Evolutionary conservation across 192 early-diverging fungal species (phyloP).

Genomic region (Piromyces sp.): DNA sequence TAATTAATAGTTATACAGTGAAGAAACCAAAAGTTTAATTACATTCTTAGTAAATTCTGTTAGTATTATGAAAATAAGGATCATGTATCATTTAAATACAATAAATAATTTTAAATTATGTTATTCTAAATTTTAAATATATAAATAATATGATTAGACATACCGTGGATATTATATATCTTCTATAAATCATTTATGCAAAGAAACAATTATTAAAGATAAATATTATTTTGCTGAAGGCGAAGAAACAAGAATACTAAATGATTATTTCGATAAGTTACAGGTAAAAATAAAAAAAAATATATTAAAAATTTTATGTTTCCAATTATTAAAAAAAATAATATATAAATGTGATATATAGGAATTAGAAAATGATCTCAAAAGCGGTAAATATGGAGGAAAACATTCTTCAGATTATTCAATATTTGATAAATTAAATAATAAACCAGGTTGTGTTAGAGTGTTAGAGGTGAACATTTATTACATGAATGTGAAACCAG

Average conservation of each 20-base stretch:
- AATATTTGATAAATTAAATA: neutral
- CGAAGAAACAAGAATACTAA: neutral
- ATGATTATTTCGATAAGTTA: neutral
- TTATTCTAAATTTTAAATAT: no score
- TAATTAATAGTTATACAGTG: no score
- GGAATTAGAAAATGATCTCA: neutral
- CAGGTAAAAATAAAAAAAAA: no score
- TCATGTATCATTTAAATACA: no score
- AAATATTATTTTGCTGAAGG: neutral
- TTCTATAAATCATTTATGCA: neutral
- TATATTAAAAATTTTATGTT: no score
- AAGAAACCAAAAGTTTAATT: neutral
- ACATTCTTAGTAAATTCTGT: no score
- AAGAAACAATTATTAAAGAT: neutral
- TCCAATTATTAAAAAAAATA: no score
- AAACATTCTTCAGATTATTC: neutral
- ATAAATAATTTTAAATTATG: no score
- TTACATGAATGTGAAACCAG: neutral
- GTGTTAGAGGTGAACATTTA: neutral
- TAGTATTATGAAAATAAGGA: no score
- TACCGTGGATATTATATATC: neutral
- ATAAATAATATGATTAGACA: no score
- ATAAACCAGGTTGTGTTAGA: neutral
- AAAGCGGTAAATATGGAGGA: neutral
- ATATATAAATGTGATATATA: neutral